Evolutionary conservation across 257 asterid genomes (phyloP), one percentile per base, ranked within the genome.

Genomic region (Oldenlandia corymbosa): DNA sequence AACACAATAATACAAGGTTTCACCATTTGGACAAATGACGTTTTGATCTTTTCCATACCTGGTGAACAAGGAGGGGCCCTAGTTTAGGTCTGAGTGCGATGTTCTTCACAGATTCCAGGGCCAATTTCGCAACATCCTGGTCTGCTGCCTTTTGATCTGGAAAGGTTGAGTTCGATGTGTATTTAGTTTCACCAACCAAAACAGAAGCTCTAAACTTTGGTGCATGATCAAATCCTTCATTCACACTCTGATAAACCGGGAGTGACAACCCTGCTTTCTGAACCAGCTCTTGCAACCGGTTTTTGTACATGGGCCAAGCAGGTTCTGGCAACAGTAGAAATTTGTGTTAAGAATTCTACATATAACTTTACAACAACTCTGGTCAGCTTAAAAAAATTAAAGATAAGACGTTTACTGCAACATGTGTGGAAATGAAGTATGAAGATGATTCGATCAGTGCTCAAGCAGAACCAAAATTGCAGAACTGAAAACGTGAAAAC

Each of bases 111-210:
- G 61, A 52, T 27, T 74, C 77, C 31, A 57, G 61, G 11, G 83
- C 79, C 2, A 67, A 23, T 66, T 53, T 78, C 36, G 75, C 77
- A 11, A 18, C 80, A 28, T 75, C 77, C 23, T 71, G 77, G 48
- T 71, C 80, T 21, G 77, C 75, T 46, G 68, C 58, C 24, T 23
- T 64, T 49, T 43, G n/a, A n/a, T 67, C 54, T 6, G 60, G 46
- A 54, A 43, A 50, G 30, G 73, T 68, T 10, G 9, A 61, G 13
- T 31, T 28, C 24, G 82, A 67, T 60, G 53, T 37, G 41, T 63
- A 74, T n/a, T 23, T 48, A 14, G 41, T 59, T 16, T 50, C 54
- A 52, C 66, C 55, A 46, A 78, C 67, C 30, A 64, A 14, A 16
- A 74, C 77, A 17, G 57, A 54, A 36, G 71, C 51, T 45, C 62